Base-by-base conservation (phyloP, 495 filamentous ascomycete species). In the Podospora anserina region DNA sequence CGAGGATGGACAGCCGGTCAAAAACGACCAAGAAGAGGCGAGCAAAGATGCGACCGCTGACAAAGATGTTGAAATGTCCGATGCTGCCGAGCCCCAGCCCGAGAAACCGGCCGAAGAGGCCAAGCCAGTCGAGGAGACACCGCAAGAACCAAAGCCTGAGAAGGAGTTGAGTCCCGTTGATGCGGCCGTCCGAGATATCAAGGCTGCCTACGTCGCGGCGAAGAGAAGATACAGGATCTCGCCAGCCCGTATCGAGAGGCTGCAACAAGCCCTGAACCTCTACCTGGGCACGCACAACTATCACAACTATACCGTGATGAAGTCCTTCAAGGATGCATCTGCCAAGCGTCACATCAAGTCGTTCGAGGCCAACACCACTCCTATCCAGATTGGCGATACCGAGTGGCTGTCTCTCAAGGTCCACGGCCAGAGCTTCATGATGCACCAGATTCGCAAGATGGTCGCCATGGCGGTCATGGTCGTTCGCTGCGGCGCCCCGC, bases 401-500 rank as follows among this genome's bases (percentile, higher is more conserved):
- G 89, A 99, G 79, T 99, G 95, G 95, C 85, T 99, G 7, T 94
- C 91, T 28, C 82, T 98, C 65, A 96, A 96, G 72, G 92, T 99
- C 19, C 96, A 98, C 78, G 95, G 95, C 0, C 95, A 99, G 79
- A 93, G 89, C 68, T 99, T 99, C 84, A 99, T 99, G 95, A 99
- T 99, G 95, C 95, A 99, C 77, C 95, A 99, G 79, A 99, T 99
- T 78, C 90, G 95, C 68, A 97, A 97, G 79, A 99, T 99, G 95
- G 91, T 99, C 18, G 91, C 90, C 69, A 93, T 98, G 92, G 91
- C 88, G 53, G 84, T 92, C 9, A 85, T 99, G 66, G 82, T 93
- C 4, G 89, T 94, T 2, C 88, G 95, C 56, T 92, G 90, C 77
- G 96, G 93, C 57, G 88, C 88, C 55, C 83, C 88, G 15, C 82